Evolutionary conservation across 1,284 basidiomycete genomes (phyloP), one percentile per base, ranked within the genome.

Genomic region (Coniferiporia sulphurascens): DNA sequence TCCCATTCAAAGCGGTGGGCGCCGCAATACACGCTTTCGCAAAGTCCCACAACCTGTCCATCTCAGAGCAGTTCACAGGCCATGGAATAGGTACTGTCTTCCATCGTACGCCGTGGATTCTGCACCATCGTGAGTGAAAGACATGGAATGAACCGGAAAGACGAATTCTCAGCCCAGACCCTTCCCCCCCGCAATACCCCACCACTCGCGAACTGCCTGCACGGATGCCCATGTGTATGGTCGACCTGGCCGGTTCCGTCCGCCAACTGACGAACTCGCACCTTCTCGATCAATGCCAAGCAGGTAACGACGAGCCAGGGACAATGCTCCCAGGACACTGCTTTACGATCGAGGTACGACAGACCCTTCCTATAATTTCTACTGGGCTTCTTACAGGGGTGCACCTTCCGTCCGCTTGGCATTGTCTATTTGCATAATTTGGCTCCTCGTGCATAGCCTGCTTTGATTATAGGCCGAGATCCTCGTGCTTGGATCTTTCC

Each of bases 31-130:
- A 91, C 67, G 73, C 78, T 41, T 66, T 81, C 15, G 65, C 84
- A 2, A 74, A 68, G 70, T 73, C 63, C 65, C 38, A 73, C 55
- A 77, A 77, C 0, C 83, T 79, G 64, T 87, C 82, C 1, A 80
- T 95, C 22, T 94, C 90, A 43, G 75, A 80, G 8, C 83, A 90
- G 59, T 93, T 91, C 65, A 83, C 80, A 1, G 91, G 93, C 0
- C 95, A 97, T 71, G 94, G 95, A 0, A 96, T 98, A 59, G 92
- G 93, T 1, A 79, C 75, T 19, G 78, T 79, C 12, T 98, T 97
- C 68, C 95, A 98, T 70, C 78, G 84, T 15, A 77, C 84, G 22
- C 95, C 95, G 0, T 95, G 89, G 84, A 89, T 98, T 65, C 73
- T 88, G 41, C 94, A 97, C 70, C 75, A 81, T 59, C 64, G 85